Conservation (phyloP, 2,329 filamentous ascomycete species). For the Penicillium sp. region DNA sequence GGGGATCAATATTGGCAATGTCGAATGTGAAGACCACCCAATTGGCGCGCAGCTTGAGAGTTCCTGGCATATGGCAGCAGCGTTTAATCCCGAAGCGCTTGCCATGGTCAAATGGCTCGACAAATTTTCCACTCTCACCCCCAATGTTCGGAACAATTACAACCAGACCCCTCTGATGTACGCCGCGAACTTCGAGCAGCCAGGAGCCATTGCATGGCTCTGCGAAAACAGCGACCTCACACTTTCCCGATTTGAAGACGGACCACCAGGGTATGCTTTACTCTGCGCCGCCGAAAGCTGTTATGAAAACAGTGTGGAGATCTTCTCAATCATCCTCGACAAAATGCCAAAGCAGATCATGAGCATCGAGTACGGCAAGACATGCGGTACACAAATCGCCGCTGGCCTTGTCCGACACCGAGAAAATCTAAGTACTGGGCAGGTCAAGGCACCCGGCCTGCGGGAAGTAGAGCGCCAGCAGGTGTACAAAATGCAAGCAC, state of each 20-base stretch:
- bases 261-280: not conserved
- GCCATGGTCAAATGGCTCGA: not conserved
- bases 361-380: slow-evolving; percentile 1
- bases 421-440: not conserved
- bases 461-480: not conserved
- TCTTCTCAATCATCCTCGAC: not conserved
- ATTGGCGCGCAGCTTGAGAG: slow-evolving; percentile 4
- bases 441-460: not conserved
- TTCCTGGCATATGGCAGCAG: slow-evolving; percentile 9
- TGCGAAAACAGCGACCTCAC: not conserved
- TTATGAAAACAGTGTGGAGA: not conserved
- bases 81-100: slow-evolving; percentile 2
- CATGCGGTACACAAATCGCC: slow-evolving; percentile 2
- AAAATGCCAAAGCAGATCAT: not conserved
- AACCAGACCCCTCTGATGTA: slow-evolving; percentile 6
- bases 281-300: slow-evolving; percentile 3
- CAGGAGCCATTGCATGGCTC: not conserved
- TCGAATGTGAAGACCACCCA: slow-evolving; percentile 2
- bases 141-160: not conserved
- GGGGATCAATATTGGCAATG: slow-evolving; percentile 6
- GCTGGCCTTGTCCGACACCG: slow-evolving; percentile 1
- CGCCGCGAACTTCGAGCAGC: slow-evolving; percentile 5
- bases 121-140: slow-evolving; percentile 1
- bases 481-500: slow-evolving; percentile 5
- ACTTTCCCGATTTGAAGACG: not conserved